Conservation (phyloP, 352 stramenopile genomes). For the Globisporangium heterothallicum region DNA sequence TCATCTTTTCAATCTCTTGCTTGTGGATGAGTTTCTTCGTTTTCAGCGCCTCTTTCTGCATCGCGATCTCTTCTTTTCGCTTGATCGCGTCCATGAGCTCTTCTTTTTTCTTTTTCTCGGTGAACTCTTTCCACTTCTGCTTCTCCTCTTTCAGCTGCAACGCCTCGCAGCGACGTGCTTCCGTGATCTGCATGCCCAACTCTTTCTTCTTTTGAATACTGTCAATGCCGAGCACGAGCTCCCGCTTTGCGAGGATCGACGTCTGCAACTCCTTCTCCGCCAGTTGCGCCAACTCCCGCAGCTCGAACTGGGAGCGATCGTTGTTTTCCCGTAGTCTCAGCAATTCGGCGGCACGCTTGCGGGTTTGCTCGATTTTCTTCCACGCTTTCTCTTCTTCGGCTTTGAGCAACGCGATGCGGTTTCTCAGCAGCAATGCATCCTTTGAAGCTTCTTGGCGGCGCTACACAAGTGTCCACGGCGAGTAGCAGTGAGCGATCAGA, state of each 20-base stretch:
- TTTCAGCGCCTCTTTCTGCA: slow-evolving; percentile 60
- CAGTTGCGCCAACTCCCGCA: slow-evolving; percentile 52
- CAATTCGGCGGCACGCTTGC: slow-evolving; percentile 60
- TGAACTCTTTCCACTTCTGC: slow-evolving; percentile 67
- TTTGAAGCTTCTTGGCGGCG: slow-evolving; percentile 72
- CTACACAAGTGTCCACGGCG: slow-evolving; percentile 12
- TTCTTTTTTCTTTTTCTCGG: slow-evolving; percentile 58
- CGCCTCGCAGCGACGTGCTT: slow-evolving; percentile 55
- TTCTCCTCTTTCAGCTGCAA: slow-evolving; percentile 81
- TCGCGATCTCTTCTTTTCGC: slow-evolving; percentile 61
- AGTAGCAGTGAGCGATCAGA: neutral
- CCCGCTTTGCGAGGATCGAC: slow-evolving; percentile 66
- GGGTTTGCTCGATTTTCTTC: slow-evolving; percentile 85
- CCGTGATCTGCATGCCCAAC: slow-evolving; percentile 57
- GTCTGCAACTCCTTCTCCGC: slow-evolving; percentile 60
- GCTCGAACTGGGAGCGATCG: slow-evolving; percentile 47
- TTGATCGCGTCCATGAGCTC: slow-evolving; percentile 61
- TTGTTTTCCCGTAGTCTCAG: slow-evolving; percentile 67
- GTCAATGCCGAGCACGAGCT: slow-evolving; percentile 74
- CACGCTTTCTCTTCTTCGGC: slow-evolving; percentile 76
- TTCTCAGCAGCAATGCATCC: slow-evolving; percentile 68
- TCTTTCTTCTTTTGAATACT: slow-evolving; percentile 81
- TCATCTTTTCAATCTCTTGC: slow-evolving; percentile 71
- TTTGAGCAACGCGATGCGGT: slow-evolving; percentile 78
- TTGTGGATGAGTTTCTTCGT: slow-evolving; percentile 62